phyloP scores from a whole-genome alignment of 108 stramenopile genomes.

The Hondaea fermentalgiana region DNA sequence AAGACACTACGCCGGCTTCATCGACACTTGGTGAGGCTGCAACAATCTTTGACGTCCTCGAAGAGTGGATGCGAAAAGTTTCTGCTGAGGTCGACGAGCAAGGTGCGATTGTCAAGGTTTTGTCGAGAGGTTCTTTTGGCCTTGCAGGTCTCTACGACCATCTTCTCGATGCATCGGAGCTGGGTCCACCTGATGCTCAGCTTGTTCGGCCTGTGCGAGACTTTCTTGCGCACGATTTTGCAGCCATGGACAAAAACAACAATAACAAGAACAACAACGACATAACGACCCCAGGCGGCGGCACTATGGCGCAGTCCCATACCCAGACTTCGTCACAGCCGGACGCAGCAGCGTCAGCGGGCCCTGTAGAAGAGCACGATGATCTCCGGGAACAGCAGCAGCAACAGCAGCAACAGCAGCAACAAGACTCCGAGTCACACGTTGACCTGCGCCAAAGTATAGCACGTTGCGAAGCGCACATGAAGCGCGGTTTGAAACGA shows the following conservation, averaged over 20 bases:
- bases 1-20: background rate
- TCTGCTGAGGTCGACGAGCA: background rate
- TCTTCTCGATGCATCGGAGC: background rate
- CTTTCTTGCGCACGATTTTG: background rate
- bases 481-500: background rate
- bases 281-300: no score
- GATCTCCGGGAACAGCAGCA: no score
- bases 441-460: background rate
- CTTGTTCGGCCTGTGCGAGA: background rate
- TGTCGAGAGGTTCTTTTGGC: background rate
- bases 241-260: no score
- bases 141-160: background rate
- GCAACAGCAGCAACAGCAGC: no score
- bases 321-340: no score
- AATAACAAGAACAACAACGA: no score
- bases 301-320: no score
- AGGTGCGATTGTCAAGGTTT: background rate
- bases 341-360: no score
- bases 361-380: no score
- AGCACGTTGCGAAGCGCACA: background rate
- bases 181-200: background rate
- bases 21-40: background rate
- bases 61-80: background rate
- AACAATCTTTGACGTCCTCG: background rate
- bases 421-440: background rate